These are phyloP conservation scores for Mucor racemosus DNA, from an alignment of 371 early-diverging fungal species.

Conservation along the genomic window DNA sequence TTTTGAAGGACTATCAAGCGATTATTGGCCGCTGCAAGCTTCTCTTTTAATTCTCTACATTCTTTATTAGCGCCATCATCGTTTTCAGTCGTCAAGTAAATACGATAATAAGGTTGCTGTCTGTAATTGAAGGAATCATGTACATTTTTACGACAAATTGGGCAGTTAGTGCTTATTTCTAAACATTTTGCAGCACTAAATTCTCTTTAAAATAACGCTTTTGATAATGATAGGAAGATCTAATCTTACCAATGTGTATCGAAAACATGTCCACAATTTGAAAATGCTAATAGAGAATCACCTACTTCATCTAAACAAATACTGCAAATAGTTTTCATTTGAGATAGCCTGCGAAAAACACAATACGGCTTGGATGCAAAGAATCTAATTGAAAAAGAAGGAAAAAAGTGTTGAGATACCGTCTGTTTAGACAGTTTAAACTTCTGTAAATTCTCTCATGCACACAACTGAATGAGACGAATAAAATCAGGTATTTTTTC, in stretches of 20 bases:
- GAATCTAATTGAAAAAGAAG: no score
- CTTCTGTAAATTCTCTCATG: no score
- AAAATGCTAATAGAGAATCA: not conserved
- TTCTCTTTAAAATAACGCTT: no score
- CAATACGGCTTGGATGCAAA: no score
- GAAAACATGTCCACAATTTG: not conserved
- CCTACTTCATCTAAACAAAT: not conserved
- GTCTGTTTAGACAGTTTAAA: no score
- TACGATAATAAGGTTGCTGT: not conserved
- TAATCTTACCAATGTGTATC: not conserved
- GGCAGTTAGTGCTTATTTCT: not conserved
- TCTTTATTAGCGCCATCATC: not conserved
- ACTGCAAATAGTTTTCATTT: not conserved
- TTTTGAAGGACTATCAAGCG: not conserved
- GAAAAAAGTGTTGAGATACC: no score
- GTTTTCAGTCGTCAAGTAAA: not conserved
- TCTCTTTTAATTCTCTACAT: not conserved
- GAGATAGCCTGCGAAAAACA: no score
- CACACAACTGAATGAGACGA: no score
- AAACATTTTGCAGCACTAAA: not conserved
- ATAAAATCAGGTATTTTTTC: no score
- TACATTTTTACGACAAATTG: not conserved
- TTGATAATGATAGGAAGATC: not conserved
- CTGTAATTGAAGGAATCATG: not conserved
- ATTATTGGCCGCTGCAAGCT: not conserved